A percentile compares a stretch with the other conserved stretches of the same genome.
These are phyloP conservation scores for Beauveria pseudobassiana DNA, from an alignment of 2,329 filamentous ascomycete genomes.

Conservation along the genomic window DNA sequence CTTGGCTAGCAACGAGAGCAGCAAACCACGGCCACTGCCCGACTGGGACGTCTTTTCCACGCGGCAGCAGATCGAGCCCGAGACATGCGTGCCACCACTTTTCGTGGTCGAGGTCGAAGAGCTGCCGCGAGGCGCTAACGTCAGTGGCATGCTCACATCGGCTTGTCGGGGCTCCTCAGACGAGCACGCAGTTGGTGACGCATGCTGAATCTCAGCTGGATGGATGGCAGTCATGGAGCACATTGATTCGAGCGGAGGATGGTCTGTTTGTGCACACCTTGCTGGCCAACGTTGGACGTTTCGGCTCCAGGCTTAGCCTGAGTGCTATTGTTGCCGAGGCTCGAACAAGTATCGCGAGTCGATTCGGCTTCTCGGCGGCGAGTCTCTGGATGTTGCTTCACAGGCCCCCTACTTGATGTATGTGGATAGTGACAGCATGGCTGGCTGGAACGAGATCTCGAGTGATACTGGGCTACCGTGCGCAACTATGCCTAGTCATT, in stretches of 20 bases:
- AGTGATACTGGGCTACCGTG: constrained; percentile 9
- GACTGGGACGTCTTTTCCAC: constrained; percentile 40
- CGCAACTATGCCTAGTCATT: constrained; percentile 15
- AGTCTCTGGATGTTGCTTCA: background rate
- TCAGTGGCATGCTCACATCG: constrained; percentile 75
- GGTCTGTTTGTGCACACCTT: constrained; percentile 24
- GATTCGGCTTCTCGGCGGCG: background rate
- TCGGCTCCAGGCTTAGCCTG: background rate
- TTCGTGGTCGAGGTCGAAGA: constrained; percentile 69
- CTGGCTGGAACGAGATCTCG: constrained; percentile 13
- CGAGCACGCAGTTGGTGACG: constrained; percentile 20
- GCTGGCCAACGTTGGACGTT: constrained; percentile 15
- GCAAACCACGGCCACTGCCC: constrained; percentile 33
- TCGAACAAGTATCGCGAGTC: background rate
- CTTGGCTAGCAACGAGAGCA: constrained; percentile 23
- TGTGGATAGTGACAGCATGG: background rate
- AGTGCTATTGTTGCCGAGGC: constrained; percentile 16
- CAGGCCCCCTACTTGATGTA: constrained; percentile 26
- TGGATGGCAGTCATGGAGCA: constrained; percentile 23
- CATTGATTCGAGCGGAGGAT: constrained; percentile 17
- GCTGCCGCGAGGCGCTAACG: constrained; percentile 62
- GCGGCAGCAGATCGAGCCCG: constrained; percentile 27
- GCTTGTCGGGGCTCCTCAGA: constrained; percentile 35
- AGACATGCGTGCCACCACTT: constrained; percentile 50
- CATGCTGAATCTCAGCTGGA: constrained; percentile 13